A percentile compares a stretch with the other conserved stretches of the same genome.
phyloP scores from a whole-genome alignment of 2,329 filamentous ascomycete species.

The Colletotrichum endophyticum region DNA sequence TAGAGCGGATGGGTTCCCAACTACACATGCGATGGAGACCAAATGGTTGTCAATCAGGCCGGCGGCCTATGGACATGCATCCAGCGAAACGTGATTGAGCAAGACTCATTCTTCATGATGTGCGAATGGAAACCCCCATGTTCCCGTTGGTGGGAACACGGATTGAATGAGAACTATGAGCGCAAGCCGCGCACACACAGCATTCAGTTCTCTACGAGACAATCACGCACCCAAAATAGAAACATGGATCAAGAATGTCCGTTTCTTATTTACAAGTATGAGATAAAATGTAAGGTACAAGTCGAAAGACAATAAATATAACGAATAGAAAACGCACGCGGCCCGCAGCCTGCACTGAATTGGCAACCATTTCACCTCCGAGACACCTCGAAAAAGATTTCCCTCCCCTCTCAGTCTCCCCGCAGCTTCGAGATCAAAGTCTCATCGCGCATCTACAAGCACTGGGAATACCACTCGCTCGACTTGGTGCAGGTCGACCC shows the following conservation, averaged over 20 bases:
- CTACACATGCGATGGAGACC: background rate
- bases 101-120: too few relatives aligned
- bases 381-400: too few relatives aligned
- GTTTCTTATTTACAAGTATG: background rate
- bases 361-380: background rate
- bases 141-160: background rate
- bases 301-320: background rate
- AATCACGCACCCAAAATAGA: fast-evolving
- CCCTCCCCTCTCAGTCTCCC: too few relatives aligned
- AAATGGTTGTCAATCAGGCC: background rate
- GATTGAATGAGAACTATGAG: fast-evolving
- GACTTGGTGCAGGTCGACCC: constrained; percentile 38
- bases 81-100: fast-evolving
- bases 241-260: background rate
- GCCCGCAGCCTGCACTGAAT: background rate
- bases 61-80: background rate
- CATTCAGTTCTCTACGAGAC: fast-evolving
- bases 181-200: background rate
- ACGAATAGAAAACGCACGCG: background rate
- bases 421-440: too few relatives aligned
- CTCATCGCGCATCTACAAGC: constrained; percentile 30
- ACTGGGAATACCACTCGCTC: constrained; percentile 48
- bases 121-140: background rate
- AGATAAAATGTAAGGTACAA: background rate
- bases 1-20: fast-evolving